Evolutionary conservation across 2,329 filamentous ascomycete species (phyloP).

Genomic region (Beauveria brongniartii): DNA sequence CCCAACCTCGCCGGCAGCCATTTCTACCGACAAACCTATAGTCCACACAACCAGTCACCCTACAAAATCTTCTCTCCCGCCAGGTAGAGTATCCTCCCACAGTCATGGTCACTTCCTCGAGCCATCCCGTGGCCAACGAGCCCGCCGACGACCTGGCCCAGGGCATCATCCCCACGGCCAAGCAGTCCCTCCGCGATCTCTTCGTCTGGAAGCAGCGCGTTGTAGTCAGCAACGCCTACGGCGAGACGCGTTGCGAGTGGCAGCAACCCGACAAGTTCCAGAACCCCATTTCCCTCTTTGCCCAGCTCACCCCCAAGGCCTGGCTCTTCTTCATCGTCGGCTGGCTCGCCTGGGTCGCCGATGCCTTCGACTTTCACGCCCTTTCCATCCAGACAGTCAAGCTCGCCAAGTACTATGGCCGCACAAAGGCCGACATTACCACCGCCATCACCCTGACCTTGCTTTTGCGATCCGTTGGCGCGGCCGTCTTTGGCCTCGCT

Average conservation of each 20-base stretch:
- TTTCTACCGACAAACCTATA: not conserved
- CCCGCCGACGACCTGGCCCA: constrained; percentile 60
- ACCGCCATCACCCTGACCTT: constrained; percentile 70
- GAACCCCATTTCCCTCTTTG: constrained; percentile 64
- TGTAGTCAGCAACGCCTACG: constrained; percentile 54
- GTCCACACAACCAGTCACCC: too few relatives aligned
- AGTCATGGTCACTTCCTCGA: not conserved
- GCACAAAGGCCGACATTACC: constrained; percentile 57
- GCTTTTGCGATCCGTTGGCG: constrained; percentile 66
- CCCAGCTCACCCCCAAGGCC: constrained; percentile 53
- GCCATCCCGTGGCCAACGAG: constrained; percentile 24
- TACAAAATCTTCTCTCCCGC: not conserved
- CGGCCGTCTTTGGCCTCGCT: constrained; percentile 66
- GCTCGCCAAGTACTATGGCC: constrained; percentile 44
- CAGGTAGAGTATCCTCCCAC: not conserved
- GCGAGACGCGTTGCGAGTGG: constrained; percentile 62
- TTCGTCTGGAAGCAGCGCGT: constrained; percentile 70
- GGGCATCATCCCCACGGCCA: constrained; percentile 56
- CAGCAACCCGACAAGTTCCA: constrained; percentile 54
- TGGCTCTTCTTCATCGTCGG: constrained; percentile 74
- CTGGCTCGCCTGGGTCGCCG: constrained; percentile 68
- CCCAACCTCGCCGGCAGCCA: not conserved
- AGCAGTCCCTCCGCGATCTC: constrained; percentile 55
- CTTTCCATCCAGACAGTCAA: constrained; percentile 71
- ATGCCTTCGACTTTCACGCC: constrained; percentile 79